phyloP scores from a whole-genome alignment of 106 monocot species.

The Acanthochlamys bracteata region DNA sequence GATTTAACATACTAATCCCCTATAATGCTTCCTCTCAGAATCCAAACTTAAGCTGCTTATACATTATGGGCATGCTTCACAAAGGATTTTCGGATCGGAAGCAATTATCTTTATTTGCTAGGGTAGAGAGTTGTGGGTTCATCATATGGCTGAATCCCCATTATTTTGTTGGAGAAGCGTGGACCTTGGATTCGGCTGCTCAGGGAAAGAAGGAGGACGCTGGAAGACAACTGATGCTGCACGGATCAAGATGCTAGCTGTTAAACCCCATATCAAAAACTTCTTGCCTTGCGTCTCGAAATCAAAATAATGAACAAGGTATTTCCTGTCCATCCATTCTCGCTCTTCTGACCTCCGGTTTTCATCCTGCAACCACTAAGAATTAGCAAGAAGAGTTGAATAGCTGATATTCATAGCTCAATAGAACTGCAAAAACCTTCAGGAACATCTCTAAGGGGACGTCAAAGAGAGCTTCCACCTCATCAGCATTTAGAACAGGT shows the following conservation, averaged over 20 bases:
- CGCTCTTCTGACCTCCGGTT: conserved; percentile 54
- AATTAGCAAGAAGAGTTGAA: no score
- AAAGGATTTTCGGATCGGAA: no score
- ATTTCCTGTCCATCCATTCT: conserved; percentile 46
- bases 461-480: conserved; percentile 74
- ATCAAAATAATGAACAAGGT: conserved; percentile 52
- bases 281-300: conserved; percentile 26
- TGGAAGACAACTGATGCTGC: conserved; percentile 61
- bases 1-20: no score
- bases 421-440: conserved; percentile 26
- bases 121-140: neutral
- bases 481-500: conserved; percentile 35
- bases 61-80: no score
- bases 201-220: conserved; percentile 44
- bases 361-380: conserved; percentile 11
- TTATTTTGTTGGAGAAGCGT: conserved; percentile 12
- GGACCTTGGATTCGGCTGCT: conserved; percentile 32
- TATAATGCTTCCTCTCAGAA: no score
- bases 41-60: no score
- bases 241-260: conserved; percentile 54
- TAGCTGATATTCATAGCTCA: no score
- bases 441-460: conserved; percentile 83
- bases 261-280: conserved; percentile 64
- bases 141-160: neutral
- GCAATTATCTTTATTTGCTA: no score